A percentile compares a stretch with the other conserved stretches of the same genome.
Conservation (phyloP, 2,329 filamentous ascomycete genomes). For the Hypoxylon sp. region DNA sequence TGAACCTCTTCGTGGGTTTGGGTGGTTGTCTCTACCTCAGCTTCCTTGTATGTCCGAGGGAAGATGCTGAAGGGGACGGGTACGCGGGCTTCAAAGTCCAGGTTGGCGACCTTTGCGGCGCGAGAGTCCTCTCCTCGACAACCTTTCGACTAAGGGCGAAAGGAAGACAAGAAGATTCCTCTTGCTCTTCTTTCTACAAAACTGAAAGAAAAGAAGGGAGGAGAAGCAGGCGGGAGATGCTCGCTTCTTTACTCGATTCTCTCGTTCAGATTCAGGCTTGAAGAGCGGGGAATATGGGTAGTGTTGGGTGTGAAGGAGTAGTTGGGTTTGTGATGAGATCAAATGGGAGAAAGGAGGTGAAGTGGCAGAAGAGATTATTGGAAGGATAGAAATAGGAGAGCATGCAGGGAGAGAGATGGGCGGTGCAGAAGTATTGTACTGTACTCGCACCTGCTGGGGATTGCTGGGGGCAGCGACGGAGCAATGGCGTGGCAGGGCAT, state of each 20-base stretch:
- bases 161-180: slow-evolving; percentile 77
- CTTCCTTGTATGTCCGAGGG: slow-evolving; percentile 93
- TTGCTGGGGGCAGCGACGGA: slow-evolving; percentile 26
- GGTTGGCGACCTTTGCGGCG: slow-evolving; percentile 85
- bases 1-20: slow-evolving; percentile 90
- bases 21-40: slow-evolving; percentile 67
- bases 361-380: slow-evolving; percentile 53
- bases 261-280: slow-evolving; percentile 53
- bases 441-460: slow-evolving; percentile 33
- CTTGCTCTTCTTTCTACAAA: slow-evolving; percentile 72
- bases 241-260: slow-evolving; percentile 56
- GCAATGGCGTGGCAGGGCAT: slow-evolving; percentile 48
- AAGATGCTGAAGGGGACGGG: slow-evolving; percentile 99
- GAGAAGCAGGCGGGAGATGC: slow-evolving; percentile 55
- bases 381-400: slow-evolving; percentile 53
- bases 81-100: slow-evolving; percentile 99
- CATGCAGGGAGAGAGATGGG: slow-evolving; percentile 41
- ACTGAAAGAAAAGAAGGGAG: slow-evolving; percentile 59
- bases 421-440: slow-evolving; percentile 44
- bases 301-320: slow-evolving; percentile 52
- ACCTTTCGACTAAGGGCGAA: slow-evolving; percentile 66
- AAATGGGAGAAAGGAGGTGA: slow-evolving; percentile 53
- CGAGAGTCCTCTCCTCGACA: slow-evolving; percentile 62
- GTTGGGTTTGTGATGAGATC: slow-evolving; percentile 47
- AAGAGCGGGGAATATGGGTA: slow-evolving; percentile 55